Evolutionary conservation across 1,139 yeast species (phyloP).

Genomic region (Trichomonascaceae sp.): DNA sequence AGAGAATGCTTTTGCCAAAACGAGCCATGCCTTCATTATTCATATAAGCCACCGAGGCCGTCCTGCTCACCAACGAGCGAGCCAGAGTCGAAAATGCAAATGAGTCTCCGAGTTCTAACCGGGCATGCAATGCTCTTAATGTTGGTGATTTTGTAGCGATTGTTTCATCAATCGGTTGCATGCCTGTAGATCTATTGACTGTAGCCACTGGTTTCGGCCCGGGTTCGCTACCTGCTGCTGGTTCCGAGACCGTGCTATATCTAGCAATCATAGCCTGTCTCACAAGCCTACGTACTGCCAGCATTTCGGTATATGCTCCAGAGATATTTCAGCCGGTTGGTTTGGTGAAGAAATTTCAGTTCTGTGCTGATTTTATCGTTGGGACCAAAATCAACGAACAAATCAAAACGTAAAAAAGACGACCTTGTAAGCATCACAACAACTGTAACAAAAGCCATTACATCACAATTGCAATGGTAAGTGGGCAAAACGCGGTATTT

Average conservation of each 20-base stretch:
- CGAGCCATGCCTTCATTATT: slow-evolving; percentile 76
- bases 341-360: neutral
- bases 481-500: neutral
- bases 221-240: neutral
- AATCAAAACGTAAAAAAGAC: neutral
- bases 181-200: neutral
- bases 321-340: neutral
- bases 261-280: neutral
- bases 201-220: neutral
- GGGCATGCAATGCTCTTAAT: slow-evolving; percentile 70
- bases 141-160: slow-evolving; percentile 58
- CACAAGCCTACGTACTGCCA: neutral
- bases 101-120: slow-evolving; percentile 44
- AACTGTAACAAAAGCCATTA: neutral
- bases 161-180: slow-evolving; percentile 30
- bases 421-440: neutral
- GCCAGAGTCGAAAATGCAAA: slow-evolving; percentile 67
- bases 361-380: too few species aligned
- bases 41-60: slow-evolving; percentile 41
- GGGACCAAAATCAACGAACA: neutral
- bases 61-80: slow-evolving; percentile 62
- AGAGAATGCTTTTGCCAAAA: slow-evolving; percentile 72
- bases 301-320: neutral
- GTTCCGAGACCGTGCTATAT: neutral
- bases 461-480: neutral